Percentiles rank a stretch among this genome's conserved stretches.
Conservation (phyloP, 257 asterid genomes). For the Plantago elongata region DNA sequence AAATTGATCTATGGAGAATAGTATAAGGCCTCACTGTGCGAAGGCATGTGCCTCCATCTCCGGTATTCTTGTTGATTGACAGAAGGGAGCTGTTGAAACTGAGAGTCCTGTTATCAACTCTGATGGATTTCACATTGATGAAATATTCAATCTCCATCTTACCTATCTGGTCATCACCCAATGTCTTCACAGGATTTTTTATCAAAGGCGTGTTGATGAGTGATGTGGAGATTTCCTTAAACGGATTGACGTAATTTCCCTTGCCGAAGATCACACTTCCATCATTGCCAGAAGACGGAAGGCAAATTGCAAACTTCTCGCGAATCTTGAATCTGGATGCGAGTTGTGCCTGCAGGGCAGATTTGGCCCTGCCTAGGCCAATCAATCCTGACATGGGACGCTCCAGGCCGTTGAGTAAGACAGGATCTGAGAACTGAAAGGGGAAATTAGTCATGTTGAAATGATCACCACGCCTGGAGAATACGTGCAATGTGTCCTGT, state of each 20-base stretch:
- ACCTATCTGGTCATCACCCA: conserved; percentile 28
- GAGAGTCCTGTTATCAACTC: conserved; percentile 27
- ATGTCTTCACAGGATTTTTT: conserved; percentile 35
- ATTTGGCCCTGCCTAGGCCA: conserved; percentile 40
- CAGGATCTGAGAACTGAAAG: conserved; percentile 39
- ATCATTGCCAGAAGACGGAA: conserved; percentile 26
- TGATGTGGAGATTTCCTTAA: conserved; percentile 24
- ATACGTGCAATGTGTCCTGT: conserved; percentile 26
- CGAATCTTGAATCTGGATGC: conserved; percentile 30
- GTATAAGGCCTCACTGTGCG: conserved; percentile 48
- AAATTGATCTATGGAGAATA: conserved; percentile 32
- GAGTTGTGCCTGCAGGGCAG: conserved; percentile 38
- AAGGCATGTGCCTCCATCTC: conserved; percentile 45
- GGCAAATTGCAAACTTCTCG: conserved; percentile 31
- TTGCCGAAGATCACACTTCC: conserved; percentile 40
- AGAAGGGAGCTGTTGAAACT: conserved; percentile 34
- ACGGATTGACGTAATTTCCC: conserved; percentile 17
- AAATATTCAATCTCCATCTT: conserved; percentile 36
- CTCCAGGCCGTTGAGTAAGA: conserved; percentile 27
- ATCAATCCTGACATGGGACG: conserved; percentile 26
- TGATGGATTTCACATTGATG: conserved; percentile 32
- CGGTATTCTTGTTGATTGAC: conserved; percentile 30
- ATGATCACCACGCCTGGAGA: conserved; percentile 16
- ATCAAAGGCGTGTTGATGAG: conserved; percentile 30
- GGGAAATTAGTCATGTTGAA: conserved; percentile 27